A percentile compares a stretch with the other conserved stretches of the same genome.
Evolutionary conservation across 2,329 filamentous ascomycete species (phyloP).

Genomic region (Teratosphaeria epicoccoides): DNA sequence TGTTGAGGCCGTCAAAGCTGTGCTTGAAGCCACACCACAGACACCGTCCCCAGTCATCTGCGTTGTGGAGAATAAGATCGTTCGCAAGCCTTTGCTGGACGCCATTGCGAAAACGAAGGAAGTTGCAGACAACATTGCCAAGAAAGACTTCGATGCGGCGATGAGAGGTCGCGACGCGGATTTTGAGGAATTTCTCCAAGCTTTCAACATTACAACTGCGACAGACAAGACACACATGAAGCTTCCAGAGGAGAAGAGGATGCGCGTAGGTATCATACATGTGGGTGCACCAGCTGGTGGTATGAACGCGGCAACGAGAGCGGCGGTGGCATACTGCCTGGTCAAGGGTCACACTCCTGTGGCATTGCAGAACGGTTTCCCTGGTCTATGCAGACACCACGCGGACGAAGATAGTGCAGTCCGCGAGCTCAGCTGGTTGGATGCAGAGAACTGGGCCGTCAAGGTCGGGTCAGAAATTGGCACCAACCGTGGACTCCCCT

Average conservation of each 20-base stretch:
- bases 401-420: constrained; percentile 71
- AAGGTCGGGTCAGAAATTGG: constrained; percentile 96
- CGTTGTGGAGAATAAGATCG: constrained; percentile 96
- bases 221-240: constrained; percentile 60
- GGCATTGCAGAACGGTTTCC: constrained; percentile 94
- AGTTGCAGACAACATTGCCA: constrained; percentile 70
- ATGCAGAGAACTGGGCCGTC: constrained; percentile 90
- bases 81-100: constrained; percentile 76
- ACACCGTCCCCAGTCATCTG: constrained; percentile 91
- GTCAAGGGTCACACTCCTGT: constrained; percentile 85
- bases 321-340: constrained; percentile 84
- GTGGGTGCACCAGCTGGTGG: constrained; percentile 93
- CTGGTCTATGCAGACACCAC: constrained; percentile 84
- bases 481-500: constrained; percentile 86
- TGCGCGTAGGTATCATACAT: constrained; percentile 93
- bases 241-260: constrained; percentile 64
- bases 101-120: constrained; percentile 79
- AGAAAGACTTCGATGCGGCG: constrained; percentile 74
- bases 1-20: constrained; percentile 85
- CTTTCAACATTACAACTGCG: constrained; percentile 83
- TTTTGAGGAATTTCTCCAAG: constrained; percentile 83
- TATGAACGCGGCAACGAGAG: constrained; percentile 94
- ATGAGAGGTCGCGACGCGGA: constrained; percentile 86
- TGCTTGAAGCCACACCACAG: constrained; percentile 78
- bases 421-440: constrained; percentile 79